A percentile compares a stretch with the other conserved stretches of the same genome.
phyloP scores from a whole-genome alignment of 805 yeast species.

The Tetrapisispora phaffii region DNA sequence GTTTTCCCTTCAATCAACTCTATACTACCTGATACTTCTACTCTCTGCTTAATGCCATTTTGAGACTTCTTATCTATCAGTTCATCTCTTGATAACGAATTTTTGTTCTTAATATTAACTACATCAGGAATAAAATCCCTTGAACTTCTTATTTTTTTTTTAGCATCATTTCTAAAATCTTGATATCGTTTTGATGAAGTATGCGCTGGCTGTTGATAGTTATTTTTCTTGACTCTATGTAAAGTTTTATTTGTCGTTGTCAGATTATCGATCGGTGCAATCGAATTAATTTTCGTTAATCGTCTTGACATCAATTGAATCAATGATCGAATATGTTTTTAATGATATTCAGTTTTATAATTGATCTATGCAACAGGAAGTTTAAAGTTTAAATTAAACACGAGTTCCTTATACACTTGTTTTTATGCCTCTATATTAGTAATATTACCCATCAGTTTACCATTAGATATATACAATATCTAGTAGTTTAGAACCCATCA shows the following conservation, averaged over 20 bases:
- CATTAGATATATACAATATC: too few relatives aligned
- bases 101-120: neutral
- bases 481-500: too few relatives aligned
- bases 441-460: too few relatives aligned
- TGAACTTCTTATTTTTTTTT: conserved; percentile 9
- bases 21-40: conserved; percentile 1
- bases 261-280: conserved; percentile 3
- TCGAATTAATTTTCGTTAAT: neutral
- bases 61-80: neutral
- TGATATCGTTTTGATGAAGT: conserved; percentile 10
- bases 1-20: neutral
- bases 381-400: too few relatives aligned
- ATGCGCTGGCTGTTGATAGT: neutral
- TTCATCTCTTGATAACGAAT: neutral
- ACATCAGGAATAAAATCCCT: conserved; percentile 10
- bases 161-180: conserved; percentile 11
- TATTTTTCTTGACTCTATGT: too few relatives aligned
- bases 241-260: neutral
- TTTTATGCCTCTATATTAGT: too few relatives aligned
- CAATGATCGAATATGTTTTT: neutral
- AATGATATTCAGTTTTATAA: neutral
- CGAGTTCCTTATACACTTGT: too few relatives aligned
- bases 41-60: neutral
- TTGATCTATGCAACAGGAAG: neutral
- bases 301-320: conserved; percentile 1